Evolutionary conservation across 805 yeast species (phyloP).

Genomic region (Wickerhamomyces hampshirensis): DNA sequence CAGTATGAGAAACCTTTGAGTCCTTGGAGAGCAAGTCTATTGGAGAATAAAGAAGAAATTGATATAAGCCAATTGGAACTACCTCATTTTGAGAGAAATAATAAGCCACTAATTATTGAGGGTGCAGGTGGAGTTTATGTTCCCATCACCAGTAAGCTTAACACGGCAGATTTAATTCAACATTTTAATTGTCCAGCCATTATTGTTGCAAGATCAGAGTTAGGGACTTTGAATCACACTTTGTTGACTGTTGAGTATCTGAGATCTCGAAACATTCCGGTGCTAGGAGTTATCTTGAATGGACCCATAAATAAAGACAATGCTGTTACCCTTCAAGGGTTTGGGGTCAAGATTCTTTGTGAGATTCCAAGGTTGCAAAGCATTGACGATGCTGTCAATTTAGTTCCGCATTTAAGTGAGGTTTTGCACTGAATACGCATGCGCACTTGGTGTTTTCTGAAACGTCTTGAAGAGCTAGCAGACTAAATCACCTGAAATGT

Average conservation of each 20-base stretch:
- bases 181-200: conserved; percentile 19
- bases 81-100: conserved; percentile 15
- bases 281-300: conserved; percentile 24
- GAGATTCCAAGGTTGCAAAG: conserved; percentile 30
- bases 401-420: too few species aligned
- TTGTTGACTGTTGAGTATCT: conserved; percentile 25
- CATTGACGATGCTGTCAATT: conserved; percentile 2
- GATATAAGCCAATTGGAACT: conserved; percentile 17
- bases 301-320: conserved; percentile 23
- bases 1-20: conserved; percentile 23
- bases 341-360: conserved; percentile 22
- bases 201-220: conserved; percentile 26
- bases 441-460: too few species aligned
- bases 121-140: conserved; percentile 30
- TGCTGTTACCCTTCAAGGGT: conserved; percentile 15
- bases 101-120: conserved; percentile 22
- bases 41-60: conserved; percentile 16
- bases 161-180: conserved; percentile 24
- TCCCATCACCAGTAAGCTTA: conserved; percentile 22
- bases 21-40: conserved; percentile 25
- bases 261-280: conserved; percentile 13
- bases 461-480: too few species aligned
- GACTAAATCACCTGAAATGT: too few species aligned
- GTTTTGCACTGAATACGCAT: too few species aligned
- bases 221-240: conserved; percentile 30